Conservation (phyloP, 2,329 filamentous ascomycete genomes). For the Eutypa lata region DNA sequence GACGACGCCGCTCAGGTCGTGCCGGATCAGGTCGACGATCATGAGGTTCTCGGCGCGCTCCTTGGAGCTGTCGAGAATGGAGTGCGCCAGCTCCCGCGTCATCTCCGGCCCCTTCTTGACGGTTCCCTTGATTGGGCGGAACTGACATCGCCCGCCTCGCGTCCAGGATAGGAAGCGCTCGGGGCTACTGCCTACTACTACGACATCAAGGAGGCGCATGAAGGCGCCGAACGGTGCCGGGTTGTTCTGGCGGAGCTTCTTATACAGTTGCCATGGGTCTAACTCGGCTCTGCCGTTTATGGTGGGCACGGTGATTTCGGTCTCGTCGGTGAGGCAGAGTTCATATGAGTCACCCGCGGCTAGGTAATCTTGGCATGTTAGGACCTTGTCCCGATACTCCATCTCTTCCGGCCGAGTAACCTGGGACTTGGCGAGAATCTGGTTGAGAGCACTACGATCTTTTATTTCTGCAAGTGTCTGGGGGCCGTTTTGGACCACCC, state of each 20-base stretch:
- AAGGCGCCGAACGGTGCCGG: constrained; percentile 54
- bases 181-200: constrained; percentile 63
- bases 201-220: constrained; percentile 49
- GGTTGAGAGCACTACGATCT: not conserved
- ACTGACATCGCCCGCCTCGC: constrained; percentile 49
- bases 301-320: constrained; percentile 12
- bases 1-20: constrained; percentile 65
- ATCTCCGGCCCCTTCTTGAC: constrained; percentile 56
- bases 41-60: constrained; percentile 74
- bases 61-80: constrained; percentile 60
- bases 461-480: not conserved
- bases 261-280: constrained; percentile 26
- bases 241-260: constrained; percentile 22
- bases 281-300: not conserved
- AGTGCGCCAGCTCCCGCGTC: constrained; percentile 55
- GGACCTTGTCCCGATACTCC: constrained; percentile 32
- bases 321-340: constrained; percentile 35
- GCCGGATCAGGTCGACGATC: constrained; percentile 73
- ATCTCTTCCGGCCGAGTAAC: constrained; percentile 7
- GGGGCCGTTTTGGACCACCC: not conserved
- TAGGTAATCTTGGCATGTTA: constrained; percentile 31
- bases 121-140: constrained; percentile 74
- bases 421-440: not conserved
- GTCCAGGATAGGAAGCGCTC: constrained; percentile 69
- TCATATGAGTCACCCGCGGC: constrained; percentile 37